Conservation (phyloP, 2,329 filamentous ascomycete genomes). For the Neonectria punicea region DNA sequence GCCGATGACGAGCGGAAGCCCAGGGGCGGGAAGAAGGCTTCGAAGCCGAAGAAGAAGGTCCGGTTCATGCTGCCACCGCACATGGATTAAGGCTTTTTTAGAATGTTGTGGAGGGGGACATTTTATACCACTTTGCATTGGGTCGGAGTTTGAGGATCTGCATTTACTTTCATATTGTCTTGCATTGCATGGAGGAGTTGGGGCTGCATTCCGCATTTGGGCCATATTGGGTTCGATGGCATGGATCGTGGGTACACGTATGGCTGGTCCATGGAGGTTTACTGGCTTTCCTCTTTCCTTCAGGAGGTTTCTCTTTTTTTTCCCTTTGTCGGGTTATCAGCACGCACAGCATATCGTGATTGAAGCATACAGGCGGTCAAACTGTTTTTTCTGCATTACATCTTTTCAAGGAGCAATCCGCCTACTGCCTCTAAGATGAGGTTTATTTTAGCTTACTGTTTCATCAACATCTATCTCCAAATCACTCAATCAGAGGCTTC, state of each 20-base stretch:
- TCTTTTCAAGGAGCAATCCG: slow-evolving; percentile 25
- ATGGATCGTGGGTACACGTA: slow-evolving; percentile 31
- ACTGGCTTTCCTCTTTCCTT: slow-evolving; percentile 4
- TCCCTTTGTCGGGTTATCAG: slow-evolving; percentile 8
- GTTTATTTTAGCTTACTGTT: slow-evolving; percentile 13
- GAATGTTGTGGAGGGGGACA: background rate
- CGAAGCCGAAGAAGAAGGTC: slow-evolving; percentile 66
- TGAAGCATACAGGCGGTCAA: slow-evolving; percentile 17
- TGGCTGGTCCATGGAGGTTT: slow-evolving; percentile 34
- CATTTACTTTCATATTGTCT: slow-evolving; percentile 26
- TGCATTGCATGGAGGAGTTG: slow-evolving; percentile 21
- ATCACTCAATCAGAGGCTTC: background rate
- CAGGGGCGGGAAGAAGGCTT: slow-evolving; percentile 47
- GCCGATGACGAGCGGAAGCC: slow-evolving; percentile 34
- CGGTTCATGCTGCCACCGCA: slow-evolving; percentile 62
- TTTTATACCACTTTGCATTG: slow-evolving; percentile 35
- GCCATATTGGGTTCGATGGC: slow-evolving; percentile 15
- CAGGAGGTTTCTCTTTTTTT: slow-evolving; percentile 12
- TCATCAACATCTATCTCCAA: background rate
- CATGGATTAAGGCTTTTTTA: slow-evolving; percentile 42
- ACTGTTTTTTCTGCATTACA: slow-evolving; percentile 21
- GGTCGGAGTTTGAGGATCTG: slow-evolving; percentile 30
- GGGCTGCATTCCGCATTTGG: slow-evolving; percentile 8
- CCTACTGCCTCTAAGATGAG: slow-evolving; percentile 17
- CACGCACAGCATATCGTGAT: slow-evolving; percentile 12